Evolutionary conservation across 2,329 filamentous ascomycete species (phyloP).

Genomic region (Pseudopyricularia javanii): DNA sequence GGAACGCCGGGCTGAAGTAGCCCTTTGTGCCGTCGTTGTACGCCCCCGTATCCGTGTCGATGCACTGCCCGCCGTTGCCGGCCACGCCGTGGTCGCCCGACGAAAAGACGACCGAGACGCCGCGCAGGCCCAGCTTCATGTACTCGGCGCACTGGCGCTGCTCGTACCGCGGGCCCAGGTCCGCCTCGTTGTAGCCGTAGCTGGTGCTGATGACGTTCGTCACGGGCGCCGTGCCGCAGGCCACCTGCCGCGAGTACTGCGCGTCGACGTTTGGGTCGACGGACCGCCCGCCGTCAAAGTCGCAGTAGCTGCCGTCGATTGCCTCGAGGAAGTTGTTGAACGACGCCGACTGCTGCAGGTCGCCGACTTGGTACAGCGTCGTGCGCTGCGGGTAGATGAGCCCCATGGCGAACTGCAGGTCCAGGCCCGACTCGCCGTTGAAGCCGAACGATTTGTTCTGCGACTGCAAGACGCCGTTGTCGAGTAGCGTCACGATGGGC

Average conservation of each 20-base stretch:
- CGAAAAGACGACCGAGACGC: slow-evolving; percentile 36
- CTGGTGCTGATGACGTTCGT: slow-evolving; percentile 43
- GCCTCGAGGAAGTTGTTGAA: slow-evolving; percentile 21
- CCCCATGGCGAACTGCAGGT: slow-evolving; percentile 25
- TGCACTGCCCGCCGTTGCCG: slow-evolving; percentile 22
- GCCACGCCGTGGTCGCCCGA: slow-evolving; percentile 37
- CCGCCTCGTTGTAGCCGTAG: slow-evolving; percentile 40
- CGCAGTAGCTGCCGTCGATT: slow-evolving; percentile 32
- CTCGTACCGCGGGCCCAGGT: slow-evolving; percentile 33
- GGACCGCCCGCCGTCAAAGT: slow-evolving; percentile 24
- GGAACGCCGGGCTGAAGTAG: slow-evolving; percentile 33
- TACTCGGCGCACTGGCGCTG: slow-evolving; percentile 41
- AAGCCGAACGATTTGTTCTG: slow-evolving; percentile 21
- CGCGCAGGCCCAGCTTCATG: slow-evolving; percentile 42
- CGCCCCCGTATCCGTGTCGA: slow-evolving; percentile 16
- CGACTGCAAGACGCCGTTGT: slow-evolving; percentile 20
- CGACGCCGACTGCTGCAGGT: slow-evolving; percentile 17
- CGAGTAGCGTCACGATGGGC: slow-evolving; percentile 20
- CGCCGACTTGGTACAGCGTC: slow-evolving; percentile 34
- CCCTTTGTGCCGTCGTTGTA: slow-evolving; percentile 17
- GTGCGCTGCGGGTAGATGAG: slow-evolving; percentile 38
- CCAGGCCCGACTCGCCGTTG: slow-evolving; percentile 23
- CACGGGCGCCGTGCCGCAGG: slow-evolving; percentile 27
- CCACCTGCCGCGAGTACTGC: slow-evolving; percentile 22
- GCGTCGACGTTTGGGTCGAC: slow-evolving; percentile 21